Evolutionary conservation across 305 asterid genomes (phyloP), one percentile per base, ranked within the genome.

Genomic region (Fraxinus ornus): DNA sequence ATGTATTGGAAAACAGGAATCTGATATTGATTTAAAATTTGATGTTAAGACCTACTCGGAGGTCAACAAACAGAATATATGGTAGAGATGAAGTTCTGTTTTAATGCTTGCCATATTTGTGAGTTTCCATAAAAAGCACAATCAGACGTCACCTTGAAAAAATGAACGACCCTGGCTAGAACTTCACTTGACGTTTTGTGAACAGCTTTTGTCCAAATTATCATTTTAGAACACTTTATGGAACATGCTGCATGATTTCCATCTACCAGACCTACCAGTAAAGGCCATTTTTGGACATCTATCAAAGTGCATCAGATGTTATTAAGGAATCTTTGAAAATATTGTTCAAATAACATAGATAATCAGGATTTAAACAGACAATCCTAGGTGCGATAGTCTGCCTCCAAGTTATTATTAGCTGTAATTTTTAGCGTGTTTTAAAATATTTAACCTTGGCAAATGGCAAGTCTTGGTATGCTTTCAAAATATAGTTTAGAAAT

Each of bases 21-120:
- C 12, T 75, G 17, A 47, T 57, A 33, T 79, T 80, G 78, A 30
- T 75, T 81, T 68, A 26, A 80, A 55, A 80, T 72, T 30, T 39
- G 71, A 47, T 32, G 52, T 81, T 64, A 41, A 75, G 24, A n/a
- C 21, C 17, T n/a, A 75, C 73, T 35, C 21, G 32, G 83, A 36
- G 75, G 44, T 81, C 35, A 15, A 22, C 52, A 30, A 44, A 70
- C 19, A 4, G 78, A 9, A 66, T 76, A 22, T 75, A 66, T 49
- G 68, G 33, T 15, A 22, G 77, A 21, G 66, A 8, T 76, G 47
- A 47, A 30, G 22, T 68, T 44, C 7, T 32, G 17, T 10, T 44
- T 83, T 78, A 28, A 41, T 52, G 81, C 81, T 32, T 72, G n/a
- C 28, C 68, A 36, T 30, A 78, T 71, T 7, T 37, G 32, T 47